These are phyloP conservation scores for Globisporangium nodosum DNA, from an alignment of 352 stramenopile species.

Conservation along the genomic window DNA sequence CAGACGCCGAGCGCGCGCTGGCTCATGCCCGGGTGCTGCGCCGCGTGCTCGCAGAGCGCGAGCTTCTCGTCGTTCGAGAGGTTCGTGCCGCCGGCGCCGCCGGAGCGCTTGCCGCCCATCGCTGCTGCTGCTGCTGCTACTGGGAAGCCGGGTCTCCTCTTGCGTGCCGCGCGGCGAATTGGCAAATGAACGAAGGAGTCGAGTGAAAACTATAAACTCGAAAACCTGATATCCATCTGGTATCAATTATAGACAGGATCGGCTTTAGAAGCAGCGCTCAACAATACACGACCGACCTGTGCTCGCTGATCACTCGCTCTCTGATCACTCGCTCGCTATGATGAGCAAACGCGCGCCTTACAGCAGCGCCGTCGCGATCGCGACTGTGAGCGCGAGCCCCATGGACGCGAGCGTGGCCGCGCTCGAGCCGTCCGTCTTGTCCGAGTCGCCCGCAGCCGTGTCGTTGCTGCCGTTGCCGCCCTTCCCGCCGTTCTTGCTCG, in stretches of 20 bases:
- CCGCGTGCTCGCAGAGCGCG: slow-evolving; percentile 7
- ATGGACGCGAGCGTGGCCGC: slow-evolving; percentile 12
- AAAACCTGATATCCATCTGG: not conserved
- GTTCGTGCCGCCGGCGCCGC: not conserved
- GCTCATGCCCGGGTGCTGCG: slow-evolving; percentile 6
- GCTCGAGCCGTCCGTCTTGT: not conserved
- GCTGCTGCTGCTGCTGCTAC: not conserved
- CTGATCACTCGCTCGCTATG: not conserved
- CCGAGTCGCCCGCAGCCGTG: not conserved
- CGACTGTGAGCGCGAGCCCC: slow-evolving; percentile 19
- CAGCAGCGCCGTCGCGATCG: slow-evolving; percentile 17
- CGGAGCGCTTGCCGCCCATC: not conserved
- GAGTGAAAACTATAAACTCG: not conserved
- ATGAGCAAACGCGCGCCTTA: slow-evolving; percentile 14
- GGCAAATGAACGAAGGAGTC: not conserved
- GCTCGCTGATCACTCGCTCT: not conserved
- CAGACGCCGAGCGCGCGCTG: slow-evolving; percentile 17
- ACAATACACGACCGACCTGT: too few species aligned
- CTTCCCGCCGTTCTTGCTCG: slow-evolving; percentile 11
- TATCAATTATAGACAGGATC: not conserved
- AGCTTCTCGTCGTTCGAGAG: slow-evolving; percentile 13
- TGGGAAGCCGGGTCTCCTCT: not conserved
- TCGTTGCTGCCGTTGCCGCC: slow-evolving; percentile 8
- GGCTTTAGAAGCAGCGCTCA: too few species aligned
- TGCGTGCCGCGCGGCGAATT: not conserved